Base-by-base conservation (phyloP, 2,329 filamentous ascomycete species). In the Aspergillus sp. region DNA sequence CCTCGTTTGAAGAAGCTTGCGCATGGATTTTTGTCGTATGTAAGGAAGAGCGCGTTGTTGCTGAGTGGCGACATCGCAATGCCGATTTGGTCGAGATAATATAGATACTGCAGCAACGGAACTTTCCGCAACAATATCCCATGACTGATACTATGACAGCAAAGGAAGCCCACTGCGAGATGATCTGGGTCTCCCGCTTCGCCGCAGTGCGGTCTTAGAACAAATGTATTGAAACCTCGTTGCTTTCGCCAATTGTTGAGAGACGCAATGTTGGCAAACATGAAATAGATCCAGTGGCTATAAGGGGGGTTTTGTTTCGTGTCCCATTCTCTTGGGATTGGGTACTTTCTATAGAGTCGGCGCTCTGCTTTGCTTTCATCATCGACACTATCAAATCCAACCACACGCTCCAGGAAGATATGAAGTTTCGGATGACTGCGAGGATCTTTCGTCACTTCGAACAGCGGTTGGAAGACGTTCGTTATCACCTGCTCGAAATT, bases 31-130 rank as follows among this genome's bases (percentile, higher is more conserved):
- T 94, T 83, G 66, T 98, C 93, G 61, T 98, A 97, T 1, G 91
- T 90, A 41, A 98, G 72, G 71, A 98, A 98, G 29, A 98, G 72
- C 0, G 93, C 93, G 58, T 98, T 98, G 73, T 98, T 98, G 67
- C 90, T 95, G 37, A 98, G 77, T 2, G 93, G 93, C n/a, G 91
- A 97, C 93, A 98, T 98, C 48, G 93, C 93, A 50, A 98, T 93
- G 45, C 93, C 93, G 50, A 98, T 96, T 62, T 97, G 91, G 61
- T 98, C 90, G 13, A 98, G 81, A 59, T 98, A 98, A 71, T 95
- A 98, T 40, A 97, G 82, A 67, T 98, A 98, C 67, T 98, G 93
- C 43, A 98, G 71, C 47, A 98, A 71, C 2, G 93, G 93, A 3
- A 97, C 90, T 64, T 98, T 98, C 50, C 93, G 85, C 33, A 98